Evolutionary conservation across 306 rosid species (phyloP).

Genomic region (Vigna unguiculata): DNA sequence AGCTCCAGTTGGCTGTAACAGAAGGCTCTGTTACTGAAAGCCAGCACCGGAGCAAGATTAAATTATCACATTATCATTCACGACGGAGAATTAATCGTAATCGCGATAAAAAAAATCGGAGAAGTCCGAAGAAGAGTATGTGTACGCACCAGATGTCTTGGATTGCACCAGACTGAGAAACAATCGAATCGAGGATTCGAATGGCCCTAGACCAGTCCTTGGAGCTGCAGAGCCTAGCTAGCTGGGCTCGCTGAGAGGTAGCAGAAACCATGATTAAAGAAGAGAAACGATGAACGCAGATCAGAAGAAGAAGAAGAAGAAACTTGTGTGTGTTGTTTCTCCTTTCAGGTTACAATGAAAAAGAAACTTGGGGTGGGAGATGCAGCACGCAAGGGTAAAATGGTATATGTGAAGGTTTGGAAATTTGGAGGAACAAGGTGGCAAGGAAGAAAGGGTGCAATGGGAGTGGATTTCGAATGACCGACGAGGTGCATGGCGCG

Average conservation of each 20-base stretch:
- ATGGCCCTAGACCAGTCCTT: constrained; percentile 95
- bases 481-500: constrained; percentile 12
- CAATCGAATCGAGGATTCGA: constrained; percentile 80
- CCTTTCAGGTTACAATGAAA: not conserved
- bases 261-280: constrained; percentile 59
- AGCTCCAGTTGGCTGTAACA: constrained; percentile 93
- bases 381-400: not conserved
- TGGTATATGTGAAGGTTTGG: not conserved
- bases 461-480: not conserved
- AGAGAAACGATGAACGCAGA: constrained; percentile 42
- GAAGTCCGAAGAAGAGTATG: constrained; percentile 15
- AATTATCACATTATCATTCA: constrained; percentile 17
- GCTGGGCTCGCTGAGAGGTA: constrained; percentile 69
- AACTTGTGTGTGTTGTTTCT: too few species aligned
- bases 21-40: constrained; percentile 87
- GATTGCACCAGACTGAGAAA: constrained; percentile 66
- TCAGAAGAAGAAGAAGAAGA: not conserved
- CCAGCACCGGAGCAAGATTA: constrained; percentile 39
- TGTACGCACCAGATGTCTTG: constrained; percentile 78
- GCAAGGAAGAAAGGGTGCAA: not conserved
- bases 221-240: constrained; percentile 78
- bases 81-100: not conserved
- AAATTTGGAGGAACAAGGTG: constrained; percentile 10
- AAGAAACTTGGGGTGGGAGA: constrained; percentile 14
- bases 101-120: not conserved